phyloP scores from a whole-genome alignment of 2,329 filamentous ascomycete genomes.

The Endothia cerciana region DNA sequence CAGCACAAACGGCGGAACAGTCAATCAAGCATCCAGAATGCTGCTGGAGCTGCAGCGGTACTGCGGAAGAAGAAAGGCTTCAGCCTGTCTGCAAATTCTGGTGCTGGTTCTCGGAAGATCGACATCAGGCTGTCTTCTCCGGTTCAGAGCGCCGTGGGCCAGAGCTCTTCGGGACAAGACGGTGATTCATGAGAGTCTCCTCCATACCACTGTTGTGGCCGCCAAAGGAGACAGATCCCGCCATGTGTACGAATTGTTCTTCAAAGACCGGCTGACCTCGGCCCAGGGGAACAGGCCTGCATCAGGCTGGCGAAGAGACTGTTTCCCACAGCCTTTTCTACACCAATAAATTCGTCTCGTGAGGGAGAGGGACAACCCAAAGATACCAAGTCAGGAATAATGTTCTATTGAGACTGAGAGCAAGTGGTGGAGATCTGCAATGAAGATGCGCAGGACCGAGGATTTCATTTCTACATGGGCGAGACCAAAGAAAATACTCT shows the following conservation, averaged over 20 bases:
- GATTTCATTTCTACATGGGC: background rate
- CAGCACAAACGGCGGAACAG: slow-evolving; percentile 65
- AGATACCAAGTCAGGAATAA: background rate
- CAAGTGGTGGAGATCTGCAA: background rate
- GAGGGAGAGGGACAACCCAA: background rate
- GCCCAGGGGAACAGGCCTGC: background rate
- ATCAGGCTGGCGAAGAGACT: background rate
- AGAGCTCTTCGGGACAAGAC: slow-evolving; percentile 43
- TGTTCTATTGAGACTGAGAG: background rate
- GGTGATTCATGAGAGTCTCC: slow-evolving; percentile 43
- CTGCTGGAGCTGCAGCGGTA: slow-evolving; percentile 42
- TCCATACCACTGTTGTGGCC: background rate
- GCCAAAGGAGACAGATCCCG: background rate
- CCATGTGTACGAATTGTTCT: background rate
- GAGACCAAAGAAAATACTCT: slow-evolving; percentile 12
- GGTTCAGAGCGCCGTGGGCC: slow-evolving; percentile 42
- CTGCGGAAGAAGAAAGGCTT: slow-evolving; percentile 53
- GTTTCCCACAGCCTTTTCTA: background rate
- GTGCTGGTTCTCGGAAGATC: slow-evolving; percentile 56
- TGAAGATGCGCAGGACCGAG: background rate
- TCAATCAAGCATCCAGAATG: slow-evolving; percentile 51
- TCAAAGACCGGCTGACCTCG: background rate
- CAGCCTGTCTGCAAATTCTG: slow-evolving; percentile 43
- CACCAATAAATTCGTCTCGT: background rate
- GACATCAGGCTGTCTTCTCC: slow-evolving; percentile 59